A percentile compares a stretch with the other conserved stretches of the same genome.
phyloP scores from a whole-genome alignment of 345 rosid genomes.

The Arabis alpina region DNA sequence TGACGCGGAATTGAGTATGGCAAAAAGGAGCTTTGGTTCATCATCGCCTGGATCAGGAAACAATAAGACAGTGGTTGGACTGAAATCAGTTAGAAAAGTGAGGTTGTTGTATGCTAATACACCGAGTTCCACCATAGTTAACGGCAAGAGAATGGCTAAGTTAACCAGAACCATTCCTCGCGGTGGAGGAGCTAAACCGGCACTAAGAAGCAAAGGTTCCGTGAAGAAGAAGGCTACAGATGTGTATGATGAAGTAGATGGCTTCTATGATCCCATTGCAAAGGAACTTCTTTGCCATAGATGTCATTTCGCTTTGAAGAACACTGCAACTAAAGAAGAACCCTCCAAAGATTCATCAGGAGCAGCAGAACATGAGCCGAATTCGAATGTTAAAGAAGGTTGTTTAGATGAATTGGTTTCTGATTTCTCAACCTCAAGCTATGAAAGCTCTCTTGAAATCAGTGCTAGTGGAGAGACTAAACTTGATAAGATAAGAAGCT shows the following conservation, averaged over 20 bases:
- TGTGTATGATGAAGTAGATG: slow-evolving; percentile 48
- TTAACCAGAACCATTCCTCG: slow-evolving; percentile 59
- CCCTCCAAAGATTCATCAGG: slow-evolving; percentile 34
- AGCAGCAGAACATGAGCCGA: slow-evolving; percentile 39
- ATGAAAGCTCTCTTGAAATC: slow-evolving; percentile 45
- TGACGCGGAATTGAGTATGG: slow-evolving; percentile 40
- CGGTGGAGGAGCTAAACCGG: slow-evolving; percentile 53
- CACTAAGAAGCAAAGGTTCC: slow-evolving; percentile 58
- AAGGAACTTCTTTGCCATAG: slow-evolving; percentile 77
- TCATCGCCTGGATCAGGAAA: slow-evolving; percentile 46
- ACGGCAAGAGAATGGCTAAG: slow-evolving; percentile 62
- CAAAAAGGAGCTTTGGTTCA: slow-evolving; percentile 34
- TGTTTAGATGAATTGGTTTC: slow-evolving; percentile 32
- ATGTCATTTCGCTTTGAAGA: slow-evolving; percentile 73
- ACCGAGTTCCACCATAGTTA: slow-evolving; percentile 52
- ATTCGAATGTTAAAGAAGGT: slow-evolving; percentile 12
- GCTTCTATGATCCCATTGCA: slow-evolving; percentile 46
- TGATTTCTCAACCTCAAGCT: slow-evolving; percentile 46
- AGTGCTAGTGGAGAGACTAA: slow-evolving; percentile 51
- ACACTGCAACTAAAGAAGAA: slow-evolving; percentile 37
- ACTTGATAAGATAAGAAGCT: slow-evolving; percentile 40
- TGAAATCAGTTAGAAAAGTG: slow-evolving; percentile 61
- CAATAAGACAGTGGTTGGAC: slow-evolving; percentile 57
- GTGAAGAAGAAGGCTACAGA: slow-evolving; percentile 62
- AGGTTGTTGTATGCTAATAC: slow-evolving; percentile 45